phyloP scores from a whole-genome alignment of 768 basidiomycete genomes.

The Clitopilus passeckerianus region DNA sequence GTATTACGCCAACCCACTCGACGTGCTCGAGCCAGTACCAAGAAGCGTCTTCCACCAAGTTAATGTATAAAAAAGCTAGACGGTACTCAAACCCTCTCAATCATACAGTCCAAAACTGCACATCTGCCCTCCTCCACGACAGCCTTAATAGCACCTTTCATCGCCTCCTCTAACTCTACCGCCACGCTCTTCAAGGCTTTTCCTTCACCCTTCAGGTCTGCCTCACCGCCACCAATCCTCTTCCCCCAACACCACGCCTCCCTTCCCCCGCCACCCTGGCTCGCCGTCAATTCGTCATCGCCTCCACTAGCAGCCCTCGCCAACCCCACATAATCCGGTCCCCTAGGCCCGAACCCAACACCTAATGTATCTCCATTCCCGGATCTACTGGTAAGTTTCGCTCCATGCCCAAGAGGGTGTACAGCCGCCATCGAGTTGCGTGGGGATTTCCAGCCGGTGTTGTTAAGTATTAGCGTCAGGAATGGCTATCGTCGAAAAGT shows the following conservation, averaged over 20 bases:
- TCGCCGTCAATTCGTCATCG: neutral
- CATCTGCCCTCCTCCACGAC: constrained; percentile 56
- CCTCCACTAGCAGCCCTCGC: constrained; percentile 66
- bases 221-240: constrained; percentile 24
- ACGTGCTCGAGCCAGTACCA: too few species aligned
- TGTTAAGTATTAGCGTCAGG: constrained; percentile 66
- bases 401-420: constrained; percentile 54
- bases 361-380: constrained; percentile 40
- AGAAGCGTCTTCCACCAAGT: too few species aligned
- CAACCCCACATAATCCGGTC: constrained; percentile 57
- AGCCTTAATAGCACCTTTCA: constrained; percentile 35
- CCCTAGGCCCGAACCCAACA: constrained; percentile 59
- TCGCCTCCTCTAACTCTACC: constrained; percentile 38
- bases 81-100: constrained; percentile 27
- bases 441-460: constrained; percentile 70
- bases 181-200: constrained; percentile 7
- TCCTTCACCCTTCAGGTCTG: constrained; percentile 21
- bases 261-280: neutral
- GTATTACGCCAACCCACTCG: too few species aligned
- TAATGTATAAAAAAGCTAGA: neutral
- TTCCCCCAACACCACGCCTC: constrained; percentile 51
- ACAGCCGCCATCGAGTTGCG: constrained; percentile 61
- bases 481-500: constrained; percentile 46
- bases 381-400: too few species aligned
- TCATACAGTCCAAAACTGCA: constrained; percentile 60